Evolutionary conservation across 2,329 filamentous ascomycete species (phyloP).

Genomic region (Coniochaeta ligniaria): DNA sequence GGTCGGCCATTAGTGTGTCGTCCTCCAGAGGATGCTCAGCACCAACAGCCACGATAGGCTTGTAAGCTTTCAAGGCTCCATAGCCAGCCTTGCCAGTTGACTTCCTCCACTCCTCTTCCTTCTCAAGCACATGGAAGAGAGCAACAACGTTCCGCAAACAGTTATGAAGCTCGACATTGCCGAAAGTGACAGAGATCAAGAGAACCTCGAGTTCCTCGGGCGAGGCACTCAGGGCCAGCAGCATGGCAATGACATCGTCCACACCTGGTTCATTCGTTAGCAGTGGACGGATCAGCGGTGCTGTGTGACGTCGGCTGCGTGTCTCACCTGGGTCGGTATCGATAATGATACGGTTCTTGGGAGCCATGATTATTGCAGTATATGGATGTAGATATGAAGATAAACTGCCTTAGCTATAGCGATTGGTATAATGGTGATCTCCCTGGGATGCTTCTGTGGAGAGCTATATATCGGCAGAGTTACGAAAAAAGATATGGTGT

Average conservation of each 20-base stretch:
- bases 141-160: slow-evolving; percentile 85
- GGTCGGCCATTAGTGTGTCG: slow-evolving; percentile 71
- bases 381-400: background rate
- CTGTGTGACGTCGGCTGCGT: background rate
- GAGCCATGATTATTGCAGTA: slow-evolving; percentile 41
- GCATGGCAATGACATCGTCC: slow-evolving; percentile 83
- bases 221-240: slow-evolving; percentile 75
- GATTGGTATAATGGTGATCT: background rate
- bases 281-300: background rate
- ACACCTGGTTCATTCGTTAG: slow-evolving; percentile 47
- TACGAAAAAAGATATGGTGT: background rate
- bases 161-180: slow-evolving; percentile 83
- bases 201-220: slow-evolving; percentile 80
- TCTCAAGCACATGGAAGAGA: slow-evolving; percentile 85
- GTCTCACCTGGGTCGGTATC: slow-evolving; percentile 78
- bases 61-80: slow-evolving; percentile 61
- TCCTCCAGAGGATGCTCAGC: slow-evolving; percentile 81
- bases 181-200: slow-evolving; percentile 85
- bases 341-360: slow-evolving; percentile 77
- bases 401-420: background rate
- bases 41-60: slow-evolving; percentile 80
- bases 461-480: background rate
- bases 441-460: background rate
- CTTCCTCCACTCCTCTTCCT: slow-evolving; percentile 79
- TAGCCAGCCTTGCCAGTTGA: slow-evolving; percentile 64